phyloP scores from a whole-genome alignment of 768 basidiomycete species.

The Psilocybe cyanescens region DNA sequence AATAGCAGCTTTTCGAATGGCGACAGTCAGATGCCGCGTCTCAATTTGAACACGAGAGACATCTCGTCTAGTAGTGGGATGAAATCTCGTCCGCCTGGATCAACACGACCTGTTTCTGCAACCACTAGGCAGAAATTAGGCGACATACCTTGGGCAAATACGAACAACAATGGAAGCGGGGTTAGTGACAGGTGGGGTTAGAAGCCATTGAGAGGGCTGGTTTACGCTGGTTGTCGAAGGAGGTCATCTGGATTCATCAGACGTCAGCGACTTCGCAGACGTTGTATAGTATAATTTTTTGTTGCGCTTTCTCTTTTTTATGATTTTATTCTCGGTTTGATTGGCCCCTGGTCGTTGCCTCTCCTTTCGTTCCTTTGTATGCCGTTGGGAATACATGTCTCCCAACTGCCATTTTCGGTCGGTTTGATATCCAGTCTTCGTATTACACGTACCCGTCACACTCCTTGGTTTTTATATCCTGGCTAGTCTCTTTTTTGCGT shows the following conservation, averaged over 20 bases:
- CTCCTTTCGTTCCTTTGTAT: background rate
- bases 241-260: background rate
- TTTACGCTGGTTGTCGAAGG: background rate
- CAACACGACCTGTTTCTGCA: slow-evolving; percentile 22
- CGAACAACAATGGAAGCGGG: slow-evolving; percentile 16
- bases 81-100: slow-evolving; percentile 17
- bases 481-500: background rate
- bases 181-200: background rate
- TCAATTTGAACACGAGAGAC: slow-evolving; percentile 15
- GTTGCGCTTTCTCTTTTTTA: background rate
- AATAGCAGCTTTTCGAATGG: slow-evolving; percentile 13
- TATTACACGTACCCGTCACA: slow-evolving; percentile 12
- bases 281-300: slow-evolving; percentile 13
- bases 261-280: background rate
- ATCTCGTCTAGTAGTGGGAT: slow-evolving; percentile 8
- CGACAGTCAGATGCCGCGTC: slow-evolving; percentile 1
- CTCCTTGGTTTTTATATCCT: slow-evolving; percentile 1
- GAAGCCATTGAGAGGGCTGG: background rate
- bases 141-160: slow-evolving; percentile 64
- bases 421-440: slow-evolving; percentile 10
- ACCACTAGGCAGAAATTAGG: slow-evolving; percentile 55
- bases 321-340: slow-evolving; percentile 4
- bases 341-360: background rate
- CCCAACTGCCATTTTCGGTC: slow-evolving; percentile 17
- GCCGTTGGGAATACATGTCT: background rate